Base-by-base conservation (phyloP, 768 basidiomycete species). In the Lanmaoa pseudosensibilis region DNA sequence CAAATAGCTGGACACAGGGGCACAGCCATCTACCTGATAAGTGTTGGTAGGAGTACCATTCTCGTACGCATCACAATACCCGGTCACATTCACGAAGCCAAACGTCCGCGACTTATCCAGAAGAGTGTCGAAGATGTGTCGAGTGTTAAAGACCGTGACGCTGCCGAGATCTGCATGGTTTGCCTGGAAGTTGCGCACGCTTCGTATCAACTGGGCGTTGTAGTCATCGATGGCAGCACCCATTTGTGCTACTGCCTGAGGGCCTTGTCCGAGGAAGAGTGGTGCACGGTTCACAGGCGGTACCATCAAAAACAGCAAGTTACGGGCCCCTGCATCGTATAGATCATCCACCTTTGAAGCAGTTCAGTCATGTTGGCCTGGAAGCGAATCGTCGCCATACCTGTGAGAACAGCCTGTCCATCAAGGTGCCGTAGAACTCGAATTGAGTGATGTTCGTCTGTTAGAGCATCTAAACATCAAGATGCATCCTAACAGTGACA, bases 1-100 rank as follows among this genome's bases (percentile, higher is more conserved):
- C 84, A 87, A 86, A 65, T 86, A 86, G 46, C 75, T 85, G 19
- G 81, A 83, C 30, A 83, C 84, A 3, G 85, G 85, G 15, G 83
- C 84, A 65, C 83, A 87, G 3, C 80, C 79, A 8, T 75, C 66
- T 13, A 79, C 75, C 69, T 86, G 82, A 38, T 83, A 83, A n/a
- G 79, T 81, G 43, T 51, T 58, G 10, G 75, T 69, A 6, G 81
- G 76, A 0, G 83, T 84, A 11, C 84, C 84, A 60, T 81, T 83
- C 65, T 81, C 70, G 66, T 87, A 87, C 3, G 79, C 81, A 27
- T 75, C 74, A 63, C 84, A 84, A 55, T 72, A 87, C 4, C 84
- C 84, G 2, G 84, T 86, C 1, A 73, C 61, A 52, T 87, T 85
- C 25, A 80, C 78, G 54, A 83, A 86, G 10, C 83, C 83, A 32